phyloP scores from a whole-genome alignment of 768 basidiomycete species.

The Mycena alexandri region DNA sequence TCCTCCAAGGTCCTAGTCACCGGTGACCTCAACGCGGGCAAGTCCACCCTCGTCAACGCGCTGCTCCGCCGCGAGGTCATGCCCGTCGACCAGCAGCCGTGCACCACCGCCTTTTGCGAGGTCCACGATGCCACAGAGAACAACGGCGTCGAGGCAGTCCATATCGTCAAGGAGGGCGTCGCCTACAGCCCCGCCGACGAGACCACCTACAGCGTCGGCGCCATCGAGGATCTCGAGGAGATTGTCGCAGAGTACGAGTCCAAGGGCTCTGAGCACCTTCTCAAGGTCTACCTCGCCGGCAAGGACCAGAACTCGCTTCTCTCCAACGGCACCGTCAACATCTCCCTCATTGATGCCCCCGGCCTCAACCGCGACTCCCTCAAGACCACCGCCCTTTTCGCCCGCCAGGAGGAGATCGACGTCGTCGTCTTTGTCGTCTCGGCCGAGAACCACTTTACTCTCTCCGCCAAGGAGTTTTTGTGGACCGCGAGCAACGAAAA shows the following conservation, averaged over 20 bases:
- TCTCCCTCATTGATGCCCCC: conserved; percentile 98
- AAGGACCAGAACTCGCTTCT: conserved; percentile 84
- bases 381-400: conserved; percentile 95
- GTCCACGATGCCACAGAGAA: conserved; percentile 93
- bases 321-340: conserved; percentile 96
- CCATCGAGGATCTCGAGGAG: conserved; percentile 79
- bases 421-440: conserved; percentile 98
- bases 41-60: conserved; percentile 98
- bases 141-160: conserved; percentile 84
- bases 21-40: conserved; percentile 97
- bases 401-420: conserved; percentile 97
- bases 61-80: conserved; percentile 91
- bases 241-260: conserved; percentile 81
- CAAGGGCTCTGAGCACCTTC: conserved; percentile 69
- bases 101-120: conserved; percentile 97
- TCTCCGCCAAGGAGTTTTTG: conserved; percentile 95
- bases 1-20: conserved; percentile 98
- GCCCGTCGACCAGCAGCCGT: conserved; percentile 98
- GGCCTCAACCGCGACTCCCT: conserved; percentile 96
- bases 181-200: conserved; percentile 79
- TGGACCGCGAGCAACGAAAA: conserved; percentile 95
- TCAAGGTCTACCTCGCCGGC: conserved; percentile 93
- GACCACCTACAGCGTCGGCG: conserved; percentile 79
- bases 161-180: conserved; percentile 77
- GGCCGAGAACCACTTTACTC: conserved; percentile 98